Evolutionary conservation across 306 rosid genomes (phyloP).

Genomic region (Cicer yamashitae): DNA sequence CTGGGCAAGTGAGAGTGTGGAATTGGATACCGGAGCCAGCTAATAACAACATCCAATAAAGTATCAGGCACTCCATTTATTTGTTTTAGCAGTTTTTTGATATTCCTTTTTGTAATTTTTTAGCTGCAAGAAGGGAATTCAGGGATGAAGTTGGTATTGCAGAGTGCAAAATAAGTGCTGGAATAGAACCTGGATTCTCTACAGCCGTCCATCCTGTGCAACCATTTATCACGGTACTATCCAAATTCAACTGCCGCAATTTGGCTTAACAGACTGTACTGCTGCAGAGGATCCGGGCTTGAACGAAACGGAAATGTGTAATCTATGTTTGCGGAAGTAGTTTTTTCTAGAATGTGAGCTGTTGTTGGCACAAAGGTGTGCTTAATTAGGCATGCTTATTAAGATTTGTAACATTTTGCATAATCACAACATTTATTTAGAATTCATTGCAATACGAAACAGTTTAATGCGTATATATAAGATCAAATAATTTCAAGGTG

Average conservation of each 20-base stretch:
- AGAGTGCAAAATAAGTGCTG: background rate
- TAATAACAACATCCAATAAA: slow-evolving; percentile 46
- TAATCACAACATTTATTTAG: slow-evolving; percentile 26
- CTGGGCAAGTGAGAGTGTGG: slow-evolving; percentile 94
- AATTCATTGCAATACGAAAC: slow-evolving; percentile 6
- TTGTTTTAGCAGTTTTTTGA: slow-evolving; percentile 37
- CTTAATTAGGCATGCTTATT: slow-evolving; percentile 31
- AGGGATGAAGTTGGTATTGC: slow-evolving; percentile 20
- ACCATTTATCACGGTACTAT: background rate
- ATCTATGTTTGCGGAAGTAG: slow-evolving; percentile 49
- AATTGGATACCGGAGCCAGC: slow-evolving; percentile 63
- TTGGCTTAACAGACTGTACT: background rate
- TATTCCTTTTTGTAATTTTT: slow-evolving; percentile 52
- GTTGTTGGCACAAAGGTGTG: slow-evolving; percentile 40
- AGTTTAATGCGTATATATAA: slow-evolving; percentile 30
- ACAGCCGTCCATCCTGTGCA: background rate
- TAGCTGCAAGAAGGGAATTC: slow-evolving; percentile 48
- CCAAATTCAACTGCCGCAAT: background rate
- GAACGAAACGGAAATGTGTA: background rate
- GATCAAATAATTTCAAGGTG: slow-evolving; percentile 35
- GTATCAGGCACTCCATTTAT: slow-evolving; percentile 2
- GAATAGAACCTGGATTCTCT: background rate
- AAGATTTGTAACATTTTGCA: slow-evolving; percentile 32
- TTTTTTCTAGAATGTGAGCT: slow-evolving; percentile 37
- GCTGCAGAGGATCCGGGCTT: background rate